Base-by-base conservation (phyloP, 345 rosid species). In the Conringia planisiliqua region DNA sequence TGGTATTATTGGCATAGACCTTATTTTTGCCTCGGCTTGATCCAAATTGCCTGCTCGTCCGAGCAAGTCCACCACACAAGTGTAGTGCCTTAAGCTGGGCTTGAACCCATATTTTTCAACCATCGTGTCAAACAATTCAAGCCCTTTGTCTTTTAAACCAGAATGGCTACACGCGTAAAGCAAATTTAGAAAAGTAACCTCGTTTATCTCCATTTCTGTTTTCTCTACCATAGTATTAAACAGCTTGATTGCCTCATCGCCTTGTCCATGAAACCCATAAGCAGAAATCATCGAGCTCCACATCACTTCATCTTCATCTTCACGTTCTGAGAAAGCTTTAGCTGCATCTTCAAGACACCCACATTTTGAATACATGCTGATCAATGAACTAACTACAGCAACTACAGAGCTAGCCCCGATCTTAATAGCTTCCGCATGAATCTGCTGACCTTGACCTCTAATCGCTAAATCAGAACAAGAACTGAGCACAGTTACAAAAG, bases 241-340 rank as follows among this genome's bases (percentile, higher is more conserved):
- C 84, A 90, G 74, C 44, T 79, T 57, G 44, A 88, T 75, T 7
- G 91, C 94, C 71, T 87, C 85, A 69, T 54, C 70, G 16, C 90
- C 94, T 61, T 54, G 76, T 18, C 97, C 97, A n/a, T 90, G 97
- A 81, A 88, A 88, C 42, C 88, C 97, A 56, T 88, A 88, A 24
- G 97, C 94, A 76, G 90, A 77, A 65, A 90, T 85, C 87, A 88
- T 87, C 0, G 96, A 85, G 81, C 90, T 90, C 96, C 96, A 91
- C 72, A 81, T 62, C n/a, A 94, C 88, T 38, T 75, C 78, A 83
- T 94, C 98, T 2, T 77, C 84, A 38, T 73, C 82, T 46, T 81
- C 72, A 54, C 85, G 74, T 72, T 90, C 89, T 6, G 35, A 43
- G 66, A 90, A 90, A 74, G 80, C 75, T 79, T 83, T 83, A 40